phyloP scores from a whole-genome alignment of 208 protist genomes.

The Endotrypanum monterogeii region DNA sequence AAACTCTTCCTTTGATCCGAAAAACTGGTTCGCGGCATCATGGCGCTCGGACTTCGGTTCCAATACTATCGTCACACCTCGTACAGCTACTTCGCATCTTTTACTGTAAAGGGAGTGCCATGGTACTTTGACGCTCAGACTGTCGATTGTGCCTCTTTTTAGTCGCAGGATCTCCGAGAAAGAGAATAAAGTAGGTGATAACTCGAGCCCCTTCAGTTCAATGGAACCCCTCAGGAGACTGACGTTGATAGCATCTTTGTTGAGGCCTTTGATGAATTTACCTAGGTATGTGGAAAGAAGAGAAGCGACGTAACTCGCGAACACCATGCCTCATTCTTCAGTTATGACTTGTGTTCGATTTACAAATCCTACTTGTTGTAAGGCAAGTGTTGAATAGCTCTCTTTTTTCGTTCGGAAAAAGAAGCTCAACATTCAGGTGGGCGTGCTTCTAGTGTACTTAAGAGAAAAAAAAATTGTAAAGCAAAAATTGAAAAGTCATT shows the following conservation, averaged over 20 bases:
- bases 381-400: constrained; percentile 1
- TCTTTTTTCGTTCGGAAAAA: neutral
- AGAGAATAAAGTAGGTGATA: constrained; percentile 37
- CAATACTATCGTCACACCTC: constrained; percentile 45
- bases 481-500: neutral
- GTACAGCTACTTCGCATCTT: constrained; percentile 51
- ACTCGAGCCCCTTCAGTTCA: constrained; percentile 65
- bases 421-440: neutral
- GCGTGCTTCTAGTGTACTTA: neutral
- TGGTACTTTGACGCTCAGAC: constrained; percentile 54
- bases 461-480: neutral
- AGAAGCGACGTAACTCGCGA: constrained; percentile 57
- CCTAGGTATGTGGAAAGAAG: constrained; percentile 59
- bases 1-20: constrained; percentile 26
- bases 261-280: constrained; percentile 62
- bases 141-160: constrained; percentile 40
- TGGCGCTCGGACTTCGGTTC: constrained; percentile 18
- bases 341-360: neutral
- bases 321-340: constrained; percentile 56
- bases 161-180: constrained; percentile 40
- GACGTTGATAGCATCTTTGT: constrained; percentile 54
- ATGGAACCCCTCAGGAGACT: constrained; percentile 62
- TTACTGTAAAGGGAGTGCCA: constrained; percentile 63
- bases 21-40: constrained; percentile 12
- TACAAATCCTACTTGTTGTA: constrained; percentile 8